Percentiles rank a stretch among this genome's conserved stretches.
phyloP scores from a whole-genome alignment of 371 early-diverging fungal genomes.

The Lichtheimia hyalospora region DNA sequence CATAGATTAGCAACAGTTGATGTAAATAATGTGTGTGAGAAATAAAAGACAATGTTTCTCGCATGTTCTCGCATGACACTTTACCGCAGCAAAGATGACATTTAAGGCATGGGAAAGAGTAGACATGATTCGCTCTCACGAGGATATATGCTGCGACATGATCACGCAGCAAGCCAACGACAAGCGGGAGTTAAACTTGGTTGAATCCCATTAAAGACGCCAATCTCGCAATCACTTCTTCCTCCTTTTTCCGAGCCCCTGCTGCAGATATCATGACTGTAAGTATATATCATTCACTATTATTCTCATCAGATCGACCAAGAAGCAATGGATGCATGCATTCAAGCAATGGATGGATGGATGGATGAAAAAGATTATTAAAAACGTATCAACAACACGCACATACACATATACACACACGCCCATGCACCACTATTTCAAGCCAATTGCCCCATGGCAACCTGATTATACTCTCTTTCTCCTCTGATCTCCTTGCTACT shows the following conservation, averaged over 20 bases:
- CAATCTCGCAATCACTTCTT: background rate
- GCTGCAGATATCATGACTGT: constrained; percentile 14
- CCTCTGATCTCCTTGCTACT: background rate
- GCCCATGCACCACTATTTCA: background rate
- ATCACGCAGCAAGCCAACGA: no score
- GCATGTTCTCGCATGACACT: no score
- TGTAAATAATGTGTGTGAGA: no score
- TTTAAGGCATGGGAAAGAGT: no score
- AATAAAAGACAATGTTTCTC: no score
- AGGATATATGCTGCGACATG: no score
- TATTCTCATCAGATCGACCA: background rate
- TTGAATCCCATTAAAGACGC: no score
- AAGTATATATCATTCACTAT: constrained; percentile 3
- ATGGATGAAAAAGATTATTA: constrained; percentile 12
- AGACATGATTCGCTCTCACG: no score
- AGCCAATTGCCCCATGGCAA: background rate
- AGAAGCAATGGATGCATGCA: constrained; percentile 7
- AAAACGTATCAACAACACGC: constrained; percentile 2
- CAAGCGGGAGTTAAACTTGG: no score
- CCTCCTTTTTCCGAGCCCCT: constrained; percentile 12
- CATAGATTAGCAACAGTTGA: no score
- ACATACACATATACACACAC: background rate
- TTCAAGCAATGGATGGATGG: constrained; percentile 5
- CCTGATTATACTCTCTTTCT: background rate
- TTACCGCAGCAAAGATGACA: no score